Conservation (phyloP, 345 rosid genomes). For the Eucalyptus guilfoylei region DNA sequence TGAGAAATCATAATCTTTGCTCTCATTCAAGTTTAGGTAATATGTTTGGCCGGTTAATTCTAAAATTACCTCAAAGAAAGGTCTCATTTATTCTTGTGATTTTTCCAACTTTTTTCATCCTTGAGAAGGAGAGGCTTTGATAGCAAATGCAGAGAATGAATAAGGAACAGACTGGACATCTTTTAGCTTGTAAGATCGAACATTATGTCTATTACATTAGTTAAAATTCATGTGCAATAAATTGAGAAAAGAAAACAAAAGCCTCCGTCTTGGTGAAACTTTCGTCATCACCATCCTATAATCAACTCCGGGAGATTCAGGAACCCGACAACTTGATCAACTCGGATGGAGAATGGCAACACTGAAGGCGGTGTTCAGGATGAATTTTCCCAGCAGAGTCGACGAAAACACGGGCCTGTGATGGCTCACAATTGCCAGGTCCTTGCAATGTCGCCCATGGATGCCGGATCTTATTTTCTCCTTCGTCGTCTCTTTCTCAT, state of each 20-base stretch:
- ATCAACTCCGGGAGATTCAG: not conserved
- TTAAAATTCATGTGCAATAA: not conserved
- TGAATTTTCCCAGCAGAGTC: too few species aligned
- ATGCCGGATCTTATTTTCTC: not conserved
- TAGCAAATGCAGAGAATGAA: not conserved
- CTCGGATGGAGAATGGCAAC: not conserved
- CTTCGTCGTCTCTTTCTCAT: not conserved
- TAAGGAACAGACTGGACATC: not conserved
- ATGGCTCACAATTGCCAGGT: not conserved
- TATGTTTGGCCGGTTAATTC: not conserved
- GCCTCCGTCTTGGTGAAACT: too few species aligned
- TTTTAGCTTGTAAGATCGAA: not conserved
- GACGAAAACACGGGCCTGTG: not conserved
- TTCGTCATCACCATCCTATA: not conserved
- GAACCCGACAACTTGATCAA: rapidly evolving
- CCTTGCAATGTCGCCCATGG: not conserved
- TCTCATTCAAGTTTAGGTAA: not conserved
- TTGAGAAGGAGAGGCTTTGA: not conserved
- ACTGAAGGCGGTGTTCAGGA: not conserved
- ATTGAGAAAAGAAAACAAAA: too few species aligned
- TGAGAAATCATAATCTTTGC: not conserved
- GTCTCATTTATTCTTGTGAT: not conserved
- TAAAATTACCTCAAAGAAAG: not conserved
- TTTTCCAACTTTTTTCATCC: not conserved
- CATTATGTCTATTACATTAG: not conserved